Evolutionary conservation across 2,329 filamentous ascomycete species (phyloP), one percentile per base, ranked within the genome.

Genomic region (Penicillium sp.): DNA sequence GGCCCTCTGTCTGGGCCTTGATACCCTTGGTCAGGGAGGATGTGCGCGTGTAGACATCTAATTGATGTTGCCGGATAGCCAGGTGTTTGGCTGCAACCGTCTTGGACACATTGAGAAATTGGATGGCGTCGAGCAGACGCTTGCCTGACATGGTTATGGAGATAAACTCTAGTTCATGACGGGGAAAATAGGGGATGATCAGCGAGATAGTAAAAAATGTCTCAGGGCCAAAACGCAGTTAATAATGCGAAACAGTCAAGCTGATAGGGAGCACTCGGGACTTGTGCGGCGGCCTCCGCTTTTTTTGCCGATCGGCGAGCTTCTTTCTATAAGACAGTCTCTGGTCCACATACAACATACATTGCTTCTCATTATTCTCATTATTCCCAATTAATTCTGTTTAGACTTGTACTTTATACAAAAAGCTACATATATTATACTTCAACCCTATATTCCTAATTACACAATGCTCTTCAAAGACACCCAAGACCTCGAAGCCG

Each of bases 111-210:
- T 78, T 81, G 67, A 85, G 75, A 56, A 90, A 75, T 53, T 83
- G 80, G 58, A 83, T 81, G 60, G 85, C 73, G 72, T 90, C 87
- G 64, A 89, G 63, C 77, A 80, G 71, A 79, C 83, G 71, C 78
- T 79, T 76, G 50, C 76, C 76, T 48, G 76, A 73, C 77, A 80
- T 80, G 41, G 43, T 51, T 15, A 29, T 26, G 19, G 22, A 39
- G n/a, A 35, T 53, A 49, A 53, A 40, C 42, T 42, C 47, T 48
- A 54, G 56, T 43, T 54, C 62, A 63, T 63, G 39, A 51, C 53
- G 51, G 48, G 44, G 43, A 49, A 49, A 57, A 53, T 38, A 52
- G 48, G 49, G 41, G 26, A 26, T 26, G 37, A 41, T 29, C 33
- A 39, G 51, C 32, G 10, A 28, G 32, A 43, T 50, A 56, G 47